These are phyloP conservation scores for Delonix regia DNA, from an alignment of 306 rosid genomes.

Conservation along the genomic window DNA sequence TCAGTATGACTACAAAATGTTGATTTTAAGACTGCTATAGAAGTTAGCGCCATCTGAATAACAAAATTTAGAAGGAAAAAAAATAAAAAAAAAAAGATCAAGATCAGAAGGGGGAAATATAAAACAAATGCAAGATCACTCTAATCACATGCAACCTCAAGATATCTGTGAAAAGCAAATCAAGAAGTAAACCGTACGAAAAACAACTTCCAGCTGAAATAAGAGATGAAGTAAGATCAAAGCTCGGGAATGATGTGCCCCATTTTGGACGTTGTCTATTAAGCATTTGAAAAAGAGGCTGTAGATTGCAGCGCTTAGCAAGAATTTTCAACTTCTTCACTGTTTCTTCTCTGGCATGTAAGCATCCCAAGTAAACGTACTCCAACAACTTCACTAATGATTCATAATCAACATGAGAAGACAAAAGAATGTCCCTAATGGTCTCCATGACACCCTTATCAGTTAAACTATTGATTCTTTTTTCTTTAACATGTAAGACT, in stretches of 20 bases:
- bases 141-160: constrained; percentile 31
- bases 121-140: constrained; percentile 22
- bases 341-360: constrained; percentile 62
- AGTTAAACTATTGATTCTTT: constrained; percentile 31
- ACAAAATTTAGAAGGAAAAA: constrained; percentile 10
- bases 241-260: constrained; percentile 66
- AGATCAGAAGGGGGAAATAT: background rate
- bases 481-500: constrained; percentile 30
- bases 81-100: constrained; percentile 19
- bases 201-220: constrained; percentile 64
- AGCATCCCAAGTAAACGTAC: constrained; percentile 66
- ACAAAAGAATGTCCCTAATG: constrained; percentile 59
- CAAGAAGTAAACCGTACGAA: constrained; percentile 66
- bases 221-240: constrained; percentile 59
- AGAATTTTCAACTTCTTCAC: constrained; percentile 65
- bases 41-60: constrained; percentile 10
- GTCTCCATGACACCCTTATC: constrained; percentile 30
- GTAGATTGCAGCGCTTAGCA: constrained; percentile 71
- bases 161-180: constrained; percentile 25
- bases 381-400: constrained; percentile 70
- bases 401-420: constrained; percentile 69
- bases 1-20: background rate
- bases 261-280: constrained; percentile 66
- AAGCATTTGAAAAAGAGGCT: constrained; percentile 69
- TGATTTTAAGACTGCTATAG: constrained; percentile 14